Percentiles rank a stretch among this genome's conserved stretches.
Conservation (phyloP, 257 asterid genomes). For the Catharanthus roseus region DNA sequence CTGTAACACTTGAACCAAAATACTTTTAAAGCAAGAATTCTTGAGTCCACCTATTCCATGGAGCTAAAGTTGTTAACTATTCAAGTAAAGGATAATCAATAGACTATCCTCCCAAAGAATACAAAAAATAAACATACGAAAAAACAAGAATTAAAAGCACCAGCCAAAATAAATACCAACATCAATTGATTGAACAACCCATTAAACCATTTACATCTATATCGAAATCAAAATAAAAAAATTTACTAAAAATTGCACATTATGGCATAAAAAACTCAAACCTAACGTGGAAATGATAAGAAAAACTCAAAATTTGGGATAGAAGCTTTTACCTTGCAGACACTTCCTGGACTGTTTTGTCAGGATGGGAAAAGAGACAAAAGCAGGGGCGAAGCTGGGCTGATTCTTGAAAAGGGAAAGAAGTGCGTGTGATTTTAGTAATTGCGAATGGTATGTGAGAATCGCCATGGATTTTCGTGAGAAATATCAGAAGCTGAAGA, state of each 20-base stretch:
- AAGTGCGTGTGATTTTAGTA: constrained; percentile 29
- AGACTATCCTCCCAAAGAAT: not conserved
- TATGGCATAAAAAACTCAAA: not conserved
- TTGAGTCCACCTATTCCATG: not conserved
- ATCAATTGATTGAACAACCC: not conserved
- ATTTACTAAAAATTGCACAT: not conserved
- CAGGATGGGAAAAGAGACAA: constrained; percentile 35
- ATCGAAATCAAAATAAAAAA: not conserved
- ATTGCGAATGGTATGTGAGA: constrained; percentile 15
- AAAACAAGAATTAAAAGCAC: not conserved
- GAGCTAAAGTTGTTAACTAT: not conserved
- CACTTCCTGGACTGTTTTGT: constrained; percentile 29
- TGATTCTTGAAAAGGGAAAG: constrained; percentile 27
- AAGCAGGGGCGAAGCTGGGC: constrained; percentile 31
- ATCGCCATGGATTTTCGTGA: constrained; percentile 31
- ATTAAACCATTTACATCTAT: not conserved
- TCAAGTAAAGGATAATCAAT: not conserved
- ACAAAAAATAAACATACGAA: not conserved
- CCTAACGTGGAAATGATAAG: not conserved
- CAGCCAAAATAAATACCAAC: not conserved
- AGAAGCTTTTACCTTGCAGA: constrained; percentile 37
- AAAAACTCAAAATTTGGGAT: no score
- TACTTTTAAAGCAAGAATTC: no score
- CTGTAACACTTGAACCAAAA: no score
- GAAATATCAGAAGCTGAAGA: not conserved